Base-by-base conservation (phyloP, 2,329 filamentous ascomycete species). In the Talaromyces marneffei region DNA sequence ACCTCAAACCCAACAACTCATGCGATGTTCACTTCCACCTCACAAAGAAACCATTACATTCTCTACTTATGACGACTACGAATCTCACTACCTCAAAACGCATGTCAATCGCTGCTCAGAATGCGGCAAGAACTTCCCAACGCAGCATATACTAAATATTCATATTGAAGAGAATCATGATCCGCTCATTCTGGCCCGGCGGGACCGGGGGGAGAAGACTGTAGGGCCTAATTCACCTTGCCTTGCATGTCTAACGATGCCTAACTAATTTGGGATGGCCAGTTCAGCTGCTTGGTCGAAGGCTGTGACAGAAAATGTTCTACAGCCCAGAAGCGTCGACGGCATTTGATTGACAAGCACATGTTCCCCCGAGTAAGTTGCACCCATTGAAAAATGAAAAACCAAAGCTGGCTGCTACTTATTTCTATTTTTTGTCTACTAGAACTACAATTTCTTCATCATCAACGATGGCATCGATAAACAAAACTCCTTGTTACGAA, bases 131-230 rank as follows among this genome's bases (percentile, higher is more conserved):
- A 97, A 97, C 72, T 91, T 97, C 65, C 94, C 94, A 1, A 92
- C 91, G 0, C 83, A 87, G 37, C 87, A 92, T 72, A 86, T 94
- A 59, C 81, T 99, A 56, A 81, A 83, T 61, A 76, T 97, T 50
- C 94, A 99, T 72, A 92, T 96, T 66, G 87, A 92, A 67, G 94
- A 97, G 75, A 90, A 88, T 66, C 94, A 97, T 75, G 92, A 99
- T 75, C 85, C 91, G 7, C 82, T 97, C 63, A 81, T 85, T 40
- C 86, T 85, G 55, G 83, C 90, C 10, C 85, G 82, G 70, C 85
- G 87, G 67, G 91, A 91, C 57, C 85, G 86, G 67, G 94, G 92
- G 46, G 92, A 96, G 71, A 92, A 91, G 70, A 97, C 89, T 37
- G 90, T 93, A 78, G 27, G 25, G 37, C 35, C 46, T 59, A 60